Conservation (phyloP, 352 stramenopile genomes). For the Bremia lactucae region DNA sequence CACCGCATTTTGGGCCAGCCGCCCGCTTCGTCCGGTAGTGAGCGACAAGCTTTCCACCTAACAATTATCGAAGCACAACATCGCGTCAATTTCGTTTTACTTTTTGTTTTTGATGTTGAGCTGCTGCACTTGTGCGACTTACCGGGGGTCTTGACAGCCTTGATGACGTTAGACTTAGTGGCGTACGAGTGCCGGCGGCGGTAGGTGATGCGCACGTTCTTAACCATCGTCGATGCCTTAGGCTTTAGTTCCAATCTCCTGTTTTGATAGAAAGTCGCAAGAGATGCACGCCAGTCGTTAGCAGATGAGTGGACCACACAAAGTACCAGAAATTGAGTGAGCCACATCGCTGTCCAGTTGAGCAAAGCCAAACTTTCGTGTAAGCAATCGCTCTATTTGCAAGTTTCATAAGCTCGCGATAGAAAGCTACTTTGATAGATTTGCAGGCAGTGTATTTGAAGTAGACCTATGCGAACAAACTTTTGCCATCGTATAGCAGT, state of each 20-base stretch:
- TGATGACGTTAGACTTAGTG: conserved; percentile 90
- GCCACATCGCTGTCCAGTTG: no score
- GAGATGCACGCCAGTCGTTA: no score
- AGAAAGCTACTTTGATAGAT: no score
- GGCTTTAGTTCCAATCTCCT: conserved; percentile 55
- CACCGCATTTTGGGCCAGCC: conserved; percentile 91
- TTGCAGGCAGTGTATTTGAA: no score
- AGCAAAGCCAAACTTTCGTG: no score
- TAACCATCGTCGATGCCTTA: conserved; percentile 69
- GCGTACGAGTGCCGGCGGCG: conserved; percentile 94
- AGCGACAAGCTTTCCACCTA: conserved; percentile 85
- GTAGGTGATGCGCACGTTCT: conserved; percentile 94
- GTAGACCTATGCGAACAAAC: no score
- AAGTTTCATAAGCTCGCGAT: no score
- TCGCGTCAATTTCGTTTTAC: not conserved
- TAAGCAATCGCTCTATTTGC: no score
- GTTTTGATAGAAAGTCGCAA: conserved; percentile 69
- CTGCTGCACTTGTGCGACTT: conserved; percentile 15
- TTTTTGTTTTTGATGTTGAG: not conserved
- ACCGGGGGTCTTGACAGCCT: conserved; percentile 94
- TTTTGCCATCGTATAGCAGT: no score
- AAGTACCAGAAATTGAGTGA: no score
- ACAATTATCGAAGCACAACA: not conserved
- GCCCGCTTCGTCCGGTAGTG: conserved; percentile 93
- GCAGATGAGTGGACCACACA: no score